These are phyloP conservation scores for Suhomyces atakaporum DNA, from an alignment of 1,139 yeast species.

Conservation along the genomic window DNA sequence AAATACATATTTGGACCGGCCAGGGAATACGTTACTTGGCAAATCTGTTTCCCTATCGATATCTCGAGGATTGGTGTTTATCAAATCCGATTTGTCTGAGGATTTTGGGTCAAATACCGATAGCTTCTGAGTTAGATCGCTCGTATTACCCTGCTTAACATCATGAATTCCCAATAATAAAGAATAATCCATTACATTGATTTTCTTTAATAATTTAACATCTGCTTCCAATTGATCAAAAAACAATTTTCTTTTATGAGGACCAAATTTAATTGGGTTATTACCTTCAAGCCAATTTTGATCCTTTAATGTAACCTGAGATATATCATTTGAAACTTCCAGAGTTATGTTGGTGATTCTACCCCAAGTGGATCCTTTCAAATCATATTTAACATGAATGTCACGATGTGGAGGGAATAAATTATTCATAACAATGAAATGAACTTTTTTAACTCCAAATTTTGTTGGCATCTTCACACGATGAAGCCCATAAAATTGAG, in stretches of 20 bases:
- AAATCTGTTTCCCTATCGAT: conserved; percentile 45
- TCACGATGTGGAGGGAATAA: conserved; percentile 93
- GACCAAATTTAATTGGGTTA: conserved; percentile 70
- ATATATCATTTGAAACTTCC: conserved; percentile 26
- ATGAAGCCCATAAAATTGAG: conserved; percentile 95
- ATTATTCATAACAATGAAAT: conserved; percentile 95
- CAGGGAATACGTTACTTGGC: conserved; percentile 50
- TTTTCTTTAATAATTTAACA: conserved; percentile 65
- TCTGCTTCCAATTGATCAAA: conserved; percentile 73
- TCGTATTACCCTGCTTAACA: conserved; percentile 54
- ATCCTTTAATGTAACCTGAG: conserved; percentile 68
- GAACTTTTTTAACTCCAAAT: conserved; percentile 61
- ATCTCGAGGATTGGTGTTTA: conserved; percentile 50
- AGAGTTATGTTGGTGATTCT: conserved; percentile 52
- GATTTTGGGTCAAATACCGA: conserved; percentile 53
- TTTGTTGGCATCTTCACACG: conserved; percentile 83
- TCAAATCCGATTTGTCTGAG: conserved; percentile 41
- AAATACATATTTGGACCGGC: conserved; percentile 56
- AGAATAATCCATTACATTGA: conserved; percentile 95
- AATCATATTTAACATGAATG: conserved; percentile 81
- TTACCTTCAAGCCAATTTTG: conserved; percentile 78
- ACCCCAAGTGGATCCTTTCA: conserved; percentile 93
- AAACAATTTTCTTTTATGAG: conserved; percentile 59
- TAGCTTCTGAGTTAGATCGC: conserved; percentile 31
- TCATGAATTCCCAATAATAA: conserved; percentile 87